Conservation (phyloP, 2,329 filamentous ascomycete genomes). For the Cladosporium sp. region DNA sequence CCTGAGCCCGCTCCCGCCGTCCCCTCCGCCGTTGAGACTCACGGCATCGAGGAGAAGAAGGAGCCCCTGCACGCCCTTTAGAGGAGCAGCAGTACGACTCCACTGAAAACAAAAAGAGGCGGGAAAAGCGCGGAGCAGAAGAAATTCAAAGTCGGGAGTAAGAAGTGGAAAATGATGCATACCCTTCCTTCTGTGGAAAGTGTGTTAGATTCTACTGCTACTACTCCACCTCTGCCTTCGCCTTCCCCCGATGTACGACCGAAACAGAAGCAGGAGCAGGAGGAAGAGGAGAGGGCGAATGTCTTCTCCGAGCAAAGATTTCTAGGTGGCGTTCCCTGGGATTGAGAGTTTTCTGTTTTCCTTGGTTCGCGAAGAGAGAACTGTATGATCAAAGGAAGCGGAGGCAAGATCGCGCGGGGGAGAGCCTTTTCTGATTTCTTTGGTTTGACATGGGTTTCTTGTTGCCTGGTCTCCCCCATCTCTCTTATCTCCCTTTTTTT, state of each 20-base stretch:
- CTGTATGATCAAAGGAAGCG: neutral
- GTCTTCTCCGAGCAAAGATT: neutral
- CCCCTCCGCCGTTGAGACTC: neutral
- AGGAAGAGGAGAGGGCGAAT: no score
- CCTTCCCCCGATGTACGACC: neutral
- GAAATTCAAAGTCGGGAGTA: slow-evolving; percentile 1
- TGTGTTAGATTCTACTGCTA: no score
- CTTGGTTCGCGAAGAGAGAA: neutral
- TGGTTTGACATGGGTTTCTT: no score
- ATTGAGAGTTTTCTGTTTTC: neutral
- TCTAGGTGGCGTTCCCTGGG: slow-evolving; percentile 1
- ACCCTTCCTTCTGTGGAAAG: neutral
- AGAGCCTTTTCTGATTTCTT: no score
- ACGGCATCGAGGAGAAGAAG: slow-evolving; percentile 10
- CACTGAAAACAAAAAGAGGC: neutral
- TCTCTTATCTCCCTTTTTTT: neutral
- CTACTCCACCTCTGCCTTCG: no score
- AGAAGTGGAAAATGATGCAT: neutral
- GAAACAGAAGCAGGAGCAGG: neutral
- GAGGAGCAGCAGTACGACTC: neutral
- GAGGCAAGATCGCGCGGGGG: no score
- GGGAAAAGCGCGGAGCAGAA: neutral
- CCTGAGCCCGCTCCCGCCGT: neutral
- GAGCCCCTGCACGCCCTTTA: slow-evolving; percentile 3
- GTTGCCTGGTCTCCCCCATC: neutral